These are phyloP conservation scores for Aureobasidium sp. DNA, from an alignment of 2,329 filamentous ascomycete species.

Conservation along the genomic window DNA sequence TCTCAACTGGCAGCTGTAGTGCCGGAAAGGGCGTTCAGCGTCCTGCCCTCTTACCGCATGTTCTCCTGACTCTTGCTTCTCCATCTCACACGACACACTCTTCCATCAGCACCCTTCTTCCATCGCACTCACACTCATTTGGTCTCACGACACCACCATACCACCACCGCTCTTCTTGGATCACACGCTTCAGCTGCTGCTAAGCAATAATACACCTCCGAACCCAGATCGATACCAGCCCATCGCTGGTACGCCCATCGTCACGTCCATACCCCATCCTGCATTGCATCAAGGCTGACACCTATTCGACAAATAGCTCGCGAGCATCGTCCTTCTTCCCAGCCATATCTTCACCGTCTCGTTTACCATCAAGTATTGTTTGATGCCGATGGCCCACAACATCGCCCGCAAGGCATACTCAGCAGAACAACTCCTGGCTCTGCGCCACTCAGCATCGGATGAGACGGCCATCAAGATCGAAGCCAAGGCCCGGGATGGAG, in stretches of 20 bases:
- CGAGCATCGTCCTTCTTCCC: background rate
- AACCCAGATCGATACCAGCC: background rate
- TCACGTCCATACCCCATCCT: background rate
- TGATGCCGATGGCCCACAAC: slow-evolving; percentile 19
- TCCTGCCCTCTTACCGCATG: background rate
- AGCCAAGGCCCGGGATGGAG: slow-evolving; percentile 30
- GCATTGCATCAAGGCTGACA: slow-evolving; percentile 9
- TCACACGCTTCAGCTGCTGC: background rate
- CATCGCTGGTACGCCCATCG: background rate
- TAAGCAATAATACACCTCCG: slow-evolving; percentile 4
- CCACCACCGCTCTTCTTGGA: slow-evolving; percentile 2
- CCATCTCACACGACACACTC: background rate
- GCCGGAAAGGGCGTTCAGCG: slow-evolving; percentile 2
- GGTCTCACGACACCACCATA: background rate
- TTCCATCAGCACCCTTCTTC: background rate
- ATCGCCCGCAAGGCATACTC: slow-evolving; percentile 31
- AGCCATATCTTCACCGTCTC: background rate
- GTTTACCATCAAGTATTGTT: background rate
- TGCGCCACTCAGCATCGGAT: slow-evolving; percentile 29
- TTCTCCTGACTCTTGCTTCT: background rate
- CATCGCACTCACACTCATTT: slow-evolving; percentile 13
- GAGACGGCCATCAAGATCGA: slow-evolving; percentile 31
- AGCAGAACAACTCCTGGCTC: slow-evolving; percentile 30
- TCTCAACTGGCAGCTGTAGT: background rate
- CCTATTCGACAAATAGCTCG: background rate